Evolutionary conservation across 441 rosid species (phyloP), one percentile per base, ranked within the genome.

Genomic region (Omphalea diandra): DNA sequence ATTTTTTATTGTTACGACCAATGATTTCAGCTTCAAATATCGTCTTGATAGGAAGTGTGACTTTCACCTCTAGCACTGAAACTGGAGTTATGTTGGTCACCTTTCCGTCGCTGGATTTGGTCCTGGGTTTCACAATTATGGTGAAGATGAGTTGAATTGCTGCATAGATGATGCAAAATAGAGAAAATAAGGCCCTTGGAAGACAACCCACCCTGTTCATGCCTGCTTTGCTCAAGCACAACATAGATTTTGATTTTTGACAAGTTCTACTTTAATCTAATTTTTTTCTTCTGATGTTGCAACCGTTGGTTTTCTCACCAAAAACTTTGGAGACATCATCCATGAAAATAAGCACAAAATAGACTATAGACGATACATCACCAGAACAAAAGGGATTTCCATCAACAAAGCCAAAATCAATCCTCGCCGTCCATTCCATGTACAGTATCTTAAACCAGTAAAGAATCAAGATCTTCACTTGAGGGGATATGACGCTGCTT

Each of bases 21-120:
- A 54, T 41, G 26, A 8, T 46, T 50, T 49, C 62, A 14, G 68
- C 75, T 53, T 73, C 75, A 56, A 68, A 78, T n/a, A 81, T 81
- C 49, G 73, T 53, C 63, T 55, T 69, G 2, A 57, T 26, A 1
- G 84, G 82, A n/a, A 78, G 71, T 33, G 80, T 65, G 24, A 81
- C 76, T 72, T 70, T 76, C 2, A 81, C 79, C 63, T 78, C 80
- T 4, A 71, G 68, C 76, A 81, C 38, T 0, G 82, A 82, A 12
- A 71, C 60, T 11, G 81, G 81, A 12, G 79, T 81, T 22, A 67
- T 69, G 10, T 70, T 46, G 2, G 82, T 79, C 12, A 52, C 71
- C 65, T 55, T 81, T 72, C 81, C 82, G 1, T 70, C 75, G 43
- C 70, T 73, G 24, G 81, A 75, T 44, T 65, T 77, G n/a, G 65